Base-by-base conservation (phyloP, 2,329 filamentous ascomycete species). In the Penicillium sp. region DNA sequence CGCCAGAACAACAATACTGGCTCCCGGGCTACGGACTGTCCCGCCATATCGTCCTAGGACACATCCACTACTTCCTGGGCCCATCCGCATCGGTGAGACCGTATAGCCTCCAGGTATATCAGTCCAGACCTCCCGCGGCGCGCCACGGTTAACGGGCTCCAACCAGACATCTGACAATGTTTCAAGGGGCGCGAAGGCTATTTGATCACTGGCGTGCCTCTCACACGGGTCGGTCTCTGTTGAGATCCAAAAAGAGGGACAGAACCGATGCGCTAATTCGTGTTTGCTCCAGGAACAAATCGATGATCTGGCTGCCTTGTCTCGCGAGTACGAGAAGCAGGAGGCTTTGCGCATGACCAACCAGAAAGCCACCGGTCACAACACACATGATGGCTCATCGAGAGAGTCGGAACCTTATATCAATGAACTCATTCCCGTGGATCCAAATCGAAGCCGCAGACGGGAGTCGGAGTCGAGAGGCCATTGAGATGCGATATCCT, bases 11-110 rank as follows among this genome's bases (percentile, higher is more conserved):
- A 51, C 71, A 76, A 57, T 79, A 79, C 60, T 79, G 76, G 70
- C 67, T 79, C 39, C 75, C 76, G 28, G 76, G 76, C 43, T 78
- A 74, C 53, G 70, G 71, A 14, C 71, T 79, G n/a, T 78, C 75
- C 39, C 71, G 76, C 36, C 75, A 78, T 51, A 73, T 79, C 49
- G 74, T 79, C 40, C 66, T 79, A 42, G 72, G 74, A 38, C 73
- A 78, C 43, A 75, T 78, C 44, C 75, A 77, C 51, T 77, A 74
- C 55, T 76, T 77, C 53, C 70, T 79, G 24, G 76, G 76, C 10
- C 76, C 76, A 36, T 70, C 70, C 50, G 74, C 76, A 48, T 73
- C 73, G 8, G 75, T 73, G 31, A 67, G 76, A 52, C 76, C 76
- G 35, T 79, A 74, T 57, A 74, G 69, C 46, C 76, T 77, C 54